Percentiles rank a stretch among this genome's conserved stretches.
Evolutionary conservation across 495 filamentous ascomycete species (phyloP).

Genomic region (Hyphodiscus hymeniophilus): DNA sequence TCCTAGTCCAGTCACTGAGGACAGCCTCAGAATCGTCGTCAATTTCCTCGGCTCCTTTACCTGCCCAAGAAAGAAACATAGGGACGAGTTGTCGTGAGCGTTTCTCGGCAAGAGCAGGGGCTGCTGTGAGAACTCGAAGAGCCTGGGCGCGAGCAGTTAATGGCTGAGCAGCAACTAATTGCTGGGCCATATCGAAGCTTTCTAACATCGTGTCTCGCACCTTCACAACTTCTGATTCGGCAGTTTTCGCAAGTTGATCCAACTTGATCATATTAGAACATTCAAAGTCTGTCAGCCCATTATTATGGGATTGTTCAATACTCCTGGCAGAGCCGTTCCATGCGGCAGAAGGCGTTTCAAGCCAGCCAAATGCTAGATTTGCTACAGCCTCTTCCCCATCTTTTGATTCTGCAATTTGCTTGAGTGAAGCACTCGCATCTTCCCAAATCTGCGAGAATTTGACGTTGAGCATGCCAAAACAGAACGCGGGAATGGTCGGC

Average conservation of each 20-base stretch:
- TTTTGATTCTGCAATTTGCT: slow-evolving; percentile 61
- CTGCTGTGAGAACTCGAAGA: slow-evolving; percentile 63
- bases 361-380: slow-evolving; percentile 70
- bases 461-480: slow-evolving; percentile 83
- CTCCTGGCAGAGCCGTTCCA: slow-evolving; percentile 28
- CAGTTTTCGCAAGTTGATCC: slow-evolving; percentile 33
- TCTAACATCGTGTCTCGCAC: slow-evolving; percentile 39
- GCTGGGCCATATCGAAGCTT: slow-evolving; percentile 41
- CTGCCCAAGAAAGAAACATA: slow-evolving; percentile 66
- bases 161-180: slow-evolving; percentile 29
- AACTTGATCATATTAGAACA: slow-evolving; percentile 65
- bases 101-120: slow-evolving; percentile 75
- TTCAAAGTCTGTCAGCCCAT: slow-evolving; percentile 58
- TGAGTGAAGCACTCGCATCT: slow-evolving; percentile 65
- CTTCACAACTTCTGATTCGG: slow-evolving; percentile 30
- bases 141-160: slow-evolving; percentile 61
- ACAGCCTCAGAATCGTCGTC: slow-evolving; percentile 38
- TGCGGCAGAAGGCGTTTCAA: slow-evolving; percentile 48
- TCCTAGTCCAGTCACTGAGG: slow-evolving; percentile 43
- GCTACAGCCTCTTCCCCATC: slow-evolving; percentile 66
- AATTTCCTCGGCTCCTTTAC: slow-evolving; percentile 27
- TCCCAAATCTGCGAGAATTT: slow-evolving; percentile 79
- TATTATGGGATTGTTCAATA: slow-evolving; percentile 16
- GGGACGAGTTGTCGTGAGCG: slow-evolving; percentile 77
- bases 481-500: slow-evolving; percentile 66